phyloP scores from a whole-genome alignment of 768 basidiomycete genomes.

The Tricholoma terreum region DNA sequence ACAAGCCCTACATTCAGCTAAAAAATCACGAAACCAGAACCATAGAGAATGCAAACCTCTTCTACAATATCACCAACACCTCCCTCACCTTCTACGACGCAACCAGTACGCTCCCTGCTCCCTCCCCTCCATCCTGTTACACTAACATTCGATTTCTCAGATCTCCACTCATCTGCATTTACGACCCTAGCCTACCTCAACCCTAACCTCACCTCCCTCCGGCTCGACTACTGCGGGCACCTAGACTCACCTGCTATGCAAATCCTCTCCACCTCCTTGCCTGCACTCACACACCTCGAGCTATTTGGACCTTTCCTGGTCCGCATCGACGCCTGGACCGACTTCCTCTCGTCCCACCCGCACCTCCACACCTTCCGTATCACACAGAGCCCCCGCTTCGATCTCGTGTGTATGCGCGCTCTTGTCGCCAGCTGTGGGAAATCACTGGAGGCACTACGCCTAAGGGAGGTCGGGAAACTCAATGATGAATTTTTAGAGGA shows the following conservation, averaged over 20 bases:
- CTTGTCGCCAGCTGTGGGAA: slow-evolving; percentile 52
- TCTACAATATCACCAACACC: slow-evolving; percentile 73
- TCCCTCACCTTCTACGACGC: slow-evolving; percentile 81
- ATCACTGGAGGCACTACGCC: slow-evolving; percentile 63
- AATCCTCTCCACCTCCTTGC: slow-evolving; percentile 61
- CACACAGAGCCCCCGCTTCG: slow-evolving; percentile 84
- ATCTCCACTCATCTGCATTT: slow-evolving; percentile 65
- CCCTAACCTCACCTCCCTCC: slow-evolving; percentile 74
- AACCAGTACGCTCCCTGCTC: slow-evolving; percentile 63
- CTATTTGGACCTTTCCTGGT: slow-evolving; percentile 90
- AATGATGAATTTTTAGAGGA: slow-evolving; percentile 59
- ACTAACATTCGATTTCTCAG: slow-evolving; percentile 33
- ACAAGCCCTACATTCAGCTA: slow-evolving; percentile 2
- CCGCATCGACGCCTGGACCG: slow-evolving; percentile 65
- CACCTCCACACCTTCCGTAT: slow-evolving; percentile 72
- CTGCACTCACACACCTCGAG: slow-evolving; percentile 64
- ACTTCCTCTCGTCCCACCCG: slow-evolving; percentile 66
- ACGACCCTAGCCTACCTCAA: slow-evolving; percentile 75
- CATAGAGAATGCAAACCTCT: slow-evolving; percentile 73
- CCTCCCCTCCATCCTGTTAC: background rate
- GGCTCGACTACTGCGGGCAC: slow-evolving; percentile 84
- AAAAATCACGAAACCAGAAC: slow-evolving; percentile 44
- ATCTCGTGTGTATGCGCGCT: slow-evolving; percentile 57
- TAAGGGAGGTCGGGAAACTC: slow-evolving; percentile 76
- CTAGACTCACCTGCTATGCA: slow-evolving; percentile 61